Evolutionary conservation across 2,329 filamentous ascomycete genomes (phyloP), one percentile per base, ranked within the genome.

Genomic region (Madurella fahalii): DNA sequence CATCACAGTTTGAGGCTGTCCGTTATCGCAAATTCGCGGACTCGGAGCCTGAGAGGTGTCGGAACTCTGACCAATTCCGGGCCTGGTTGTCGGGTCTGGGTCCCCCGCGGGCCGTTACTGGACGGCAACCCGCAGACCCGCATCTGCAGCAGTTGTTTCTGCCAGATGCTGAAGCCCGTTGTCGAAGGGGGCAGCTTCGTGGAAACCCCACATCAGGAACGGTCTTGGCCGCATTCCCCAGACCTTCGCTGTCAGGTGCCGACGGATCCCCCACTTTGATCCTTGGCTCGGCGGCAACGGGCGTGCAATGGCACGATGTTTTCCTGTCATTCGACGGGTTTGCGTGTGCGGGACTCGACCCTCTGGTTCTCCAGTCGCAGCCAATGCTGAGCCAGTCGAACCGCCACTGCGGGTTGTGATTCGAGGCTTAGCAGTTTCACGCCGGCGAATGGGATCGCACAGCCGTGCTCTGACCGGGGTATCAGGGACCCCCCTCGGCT

Each of bases 381-480:
- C 13, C 44, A 46, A 51, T 20, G 47, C 20, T n/a, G 50, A 47
- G 45, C 40, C 54, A 42, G 48, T 47, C 46, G 53, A 50, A 11
- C 54, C 54, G 53, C 58, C 61, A 58, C 51, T 40, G 45, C 50
- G 51, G 41, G 47, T 48, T 50, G 47, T 47, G 52, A 64, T 65
- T 64, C 61, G 63, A 59, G 59, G 63, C 62, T 59, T 40, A 54
- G 61, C 60, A 53, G 40, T 37, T 42, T 9, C 25, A 48, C 42
- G 25, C 4, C 51, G 58, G 58, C 63, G 57, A 65, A 65, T 65
- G 53, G 46, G 54, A 61, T 40, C 40, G 39, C 58, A 42, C 41
- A 52, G 20, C 31, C 44, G 54, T 54, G 43, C 46, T 39, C 16
- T 34, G 31, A 51, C 61, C 45, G 18, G 62, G 59, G 57, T 61